phyloP scores from a whole-genome alignment of 371 early-diverging fungal genomes.

The Rhizopus delemar region DNA sequence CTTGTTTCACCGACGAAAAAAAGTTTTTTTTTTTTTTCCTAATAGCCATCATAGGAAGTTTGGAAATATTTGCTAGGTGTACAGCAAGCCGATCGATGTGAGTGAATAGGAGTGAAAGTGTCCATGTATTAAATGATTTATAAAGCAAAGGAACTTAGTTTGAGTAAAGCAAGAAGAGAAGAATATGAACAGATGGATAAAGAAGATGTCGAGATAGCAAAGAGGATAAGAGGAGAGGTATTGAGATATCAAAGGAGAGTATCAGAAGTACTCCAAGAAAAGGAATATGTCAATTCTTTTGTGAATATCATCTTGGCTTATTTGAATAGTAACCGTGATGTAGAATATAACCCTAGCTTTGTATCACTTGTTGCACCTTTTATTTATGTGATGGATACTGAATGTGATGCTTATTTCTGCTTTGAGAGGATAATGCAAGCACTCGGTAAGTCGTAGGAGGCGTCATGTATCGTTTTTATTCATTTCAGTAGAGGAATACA shows the following conservation, averaged over 20 bases:
- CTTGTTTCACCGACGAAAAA: no score
- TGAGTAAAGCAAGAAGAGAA: conserved; percentile 64
- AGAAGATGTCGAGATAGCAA: conserved; percentile 72
- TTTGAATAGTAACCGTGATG: conserved; percentile 72
- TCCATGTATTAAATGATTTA: background rate
- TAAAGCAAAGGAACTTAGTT: conserved; percentile 74
- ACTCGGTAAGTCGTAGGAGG: conserved; percentile 54
- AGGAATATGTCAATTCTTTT: conserved; percentile 51
- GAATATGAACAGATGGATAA: conserved; percentile 80
- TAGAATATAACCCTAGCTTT: conserved; percentile 78
- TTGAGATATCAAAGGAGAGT: conserved; percentile 71
- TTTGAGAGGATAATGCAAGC: conserved; percentile 74
- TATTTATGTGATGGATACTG: conserved; percentile 69
- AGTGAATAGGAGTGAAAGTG: no score
- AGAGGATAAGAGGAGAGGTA: conserved; percentile 87
- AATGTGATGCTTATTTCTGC: conserved; percentile 81
- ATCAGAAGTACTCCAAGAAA: conserved; percentile 29
- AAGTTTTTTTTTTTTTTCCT: conserved; percentile 6
- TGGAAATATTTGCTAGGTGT: conserved; percentile 92
- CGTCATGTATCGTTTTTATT: background rate
- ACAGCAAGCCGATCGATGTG: conserved; percentile 84
- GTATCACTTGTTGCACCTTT: conserved; percentile 87
- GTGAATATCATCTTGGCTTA: conserved; percentile 86
- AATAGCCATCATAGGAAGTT: conserved; percentile 67
- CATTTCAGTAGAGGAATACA: conserved; percentile 59